A percentile compares a stretch with the other conserved stretches of the same genome.
Conservation (phyloP, 148 eudicot species). For the Chenopodium album region DNA sequence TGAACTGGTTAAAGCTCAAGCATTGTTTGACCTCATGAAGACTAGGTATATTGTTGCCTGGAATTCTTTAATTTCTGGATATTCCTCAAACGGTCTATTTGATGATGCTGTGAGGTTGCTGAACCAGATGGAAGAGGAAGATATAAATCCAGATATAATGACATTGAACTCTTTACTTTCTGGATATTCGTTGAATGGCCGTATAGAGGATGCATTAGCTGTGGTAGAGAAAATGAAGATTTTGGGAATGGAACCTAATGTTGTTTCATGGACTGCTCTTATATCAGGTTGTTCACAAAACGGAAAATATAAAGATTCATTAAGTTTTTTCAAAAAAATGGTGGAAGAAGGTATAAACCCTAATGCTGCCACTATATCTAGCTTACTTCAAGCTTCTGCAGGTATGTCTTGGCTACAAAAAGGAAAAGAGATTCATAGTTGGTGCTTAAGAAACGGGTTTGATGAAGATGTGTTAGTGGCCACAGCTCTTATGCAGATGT, state of each 20-base stretch:
- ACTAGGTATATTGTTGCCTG: constrained; percentile 46
- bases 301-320: constrained; percentile 41
- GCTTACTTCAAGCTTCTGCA: constrained; percentile 60
- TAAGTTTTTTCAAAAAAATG: constrained; percentile 45
- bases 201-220: constrained; percentile 37
- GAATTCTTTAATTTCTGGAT: constrained; percentile 57
- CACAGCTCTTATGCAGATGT: constrained; percentile 65
- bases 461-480: constrained; percentile 36
- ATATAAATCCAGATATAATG: constrained; percentile 49
- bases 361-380: constrained; percentile 46
- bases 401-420: constrained; percentile 49
- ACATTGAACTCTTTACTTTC: constrained; percentile 54
- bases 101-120: constrained; percentile 37
- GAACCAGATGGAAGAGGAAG: constrained; percentile 43
- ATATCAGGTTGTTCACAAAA: constrained; percentile 54
- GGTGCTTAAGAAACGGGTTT: constrained; percentile 44
- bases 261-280: constrained; percentile 57
- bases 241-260: constrained; percentile 45
- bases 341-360: constrained; percentile 44
- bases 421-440: constrained; percentile 56
- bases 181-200: constrained; percentile 46
- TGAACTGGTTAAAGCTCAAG: constrained; percentile 39
- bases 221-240: constrained; percentile 37
- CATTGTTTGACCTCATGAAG: constrained; percentile 43
- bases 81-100: constrained; percentile 49